phyloP scores from a whole-genome alignment of 164 flowering plant species.

The Annona squamosa region DNA sequence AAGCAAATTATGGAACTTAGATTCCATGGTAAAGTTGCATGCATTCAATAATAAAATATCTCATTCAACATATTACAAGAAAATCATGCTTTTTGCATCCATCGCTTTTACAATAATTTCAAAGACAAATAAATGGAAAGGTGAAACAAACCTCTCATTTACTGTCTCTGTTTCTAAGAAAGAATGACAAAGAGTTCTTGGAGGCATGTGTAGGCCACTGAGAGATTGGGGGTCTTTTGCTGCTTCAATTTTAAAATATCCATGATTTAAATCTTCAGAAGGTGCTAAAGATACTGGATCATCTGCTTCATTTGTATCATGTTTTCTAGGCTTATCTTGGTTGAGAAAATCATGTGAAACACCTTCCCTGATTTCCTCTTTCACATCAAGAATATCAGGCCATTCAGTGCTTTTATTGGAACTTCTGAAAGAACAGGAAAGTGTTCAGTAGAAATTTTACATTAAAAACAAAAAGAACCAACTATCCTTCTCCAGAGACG shows the following conservation, averaged over 20 bases:
- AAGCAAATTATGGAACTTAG: too few relatives aligned
- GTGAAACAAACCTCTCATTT: constrained; percentile 52
- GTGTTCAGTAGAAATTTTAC: not conserved
- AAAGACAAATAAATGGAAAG: not conserved
- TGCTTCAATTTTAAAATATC: constrained; percentile 35
- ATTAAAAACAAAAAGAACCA: not conserved
- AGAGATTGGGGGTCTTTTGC: constrained; percentile 53
- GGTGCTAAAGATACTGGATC: constrained; percentile 33
- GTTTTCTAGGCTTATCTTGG: constrained; percentile 22
- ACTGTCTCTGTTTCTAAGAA: constrained; percentile 42
- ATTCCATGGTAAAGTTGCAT: too few relatives aligned
- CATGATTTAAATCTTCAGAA: constrained; percentile 31
- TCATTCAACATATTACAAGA: too few relatives aligned
- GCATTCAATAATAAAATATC: too few relatives aligned
- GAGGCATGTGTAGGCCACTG: constrained; percentile 81
- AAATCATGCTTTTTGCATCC: too few relatives aligned
- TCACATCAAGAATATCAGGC: constrained; percentile 23
- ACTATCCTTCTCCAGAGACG: not conserved
- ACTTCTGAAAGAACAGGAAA: constrained; percentile 26
- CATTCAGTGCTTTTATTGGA: constrained; percentile 19
- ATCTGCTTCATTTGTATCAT: constrained; percentile 34
- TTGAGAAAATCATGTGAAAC: constrained; percentile 24
- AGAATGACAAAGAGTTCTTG: constrained; percentile 47
- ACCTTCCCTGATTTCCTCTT: constrained; percentile 24
- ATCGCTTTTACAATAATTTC: too few relatives aligned